Evolutionary conservation across 352 stramenopile genomes (phyloP).

Genomic region (Bremia lactucae): DNA sequence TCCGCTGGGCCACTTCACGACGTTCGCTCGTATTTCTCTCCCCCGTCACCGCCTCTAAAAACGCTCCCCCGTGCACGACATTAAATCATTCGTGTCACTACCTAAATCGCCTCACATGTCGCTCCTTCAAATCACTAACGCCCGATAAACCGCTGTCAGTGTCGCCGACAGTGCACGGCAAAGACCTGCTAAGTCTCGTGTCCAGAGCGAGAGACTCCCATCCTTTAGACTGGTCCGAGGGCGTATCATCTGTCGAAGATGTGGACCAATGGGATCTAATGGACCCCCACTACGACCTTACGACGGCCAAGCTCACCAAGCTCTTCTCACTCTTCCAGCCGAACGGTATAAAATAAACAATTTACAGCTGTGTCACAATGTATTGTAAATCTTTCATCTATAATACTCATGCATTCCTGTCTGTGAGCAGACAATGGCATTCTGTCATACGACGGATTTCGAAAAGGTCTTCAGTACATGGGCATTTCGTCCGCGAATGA

Average conservation of each 20-base stretch:
- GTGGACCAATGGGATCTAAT: conserved; percentile 55
- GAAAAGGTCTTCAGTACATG: conserved; percentile 59
- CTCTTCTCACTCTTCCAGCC: conserved; percentile 59
- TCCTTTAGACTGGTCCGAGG: conserved; percentile 61
- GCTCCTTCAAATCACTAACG: conserved; percentile 11
- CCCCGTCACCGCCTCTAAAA: no score
- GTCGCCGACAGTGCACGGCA: conserved; percentile 41
- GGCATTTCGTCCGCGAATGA: conserved; percentile 58
- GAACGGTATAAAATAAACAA: no score
- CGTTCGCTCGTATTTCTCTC: no score
- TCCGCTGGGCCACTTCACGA: no score
- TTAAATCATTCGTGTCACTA: not conserved
- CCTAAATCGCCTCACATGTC: not conserved
- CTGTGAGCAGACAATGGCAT: conserved; percentile 42
- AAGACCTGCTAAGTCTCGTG: conserved; percentile 52
- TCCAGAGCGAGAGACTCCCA: conserved; percentile 40
- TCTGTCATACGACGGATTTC: conserved; percentile 69
- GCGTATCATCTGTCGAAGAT: conserved; percentile 14
- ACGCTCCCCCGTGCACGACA: no score
- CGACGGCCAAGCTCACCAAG: conserved; percentile 51
- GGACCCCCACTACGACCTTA: conserved; percentile 82
- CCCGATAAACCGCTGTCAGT: conserved; percentile 4
- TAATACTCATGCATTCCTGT: no score
- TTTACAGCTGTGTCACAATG: no score
- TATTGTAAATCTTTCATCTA: no score